A percentile compares a stretch with the other conserved stretches of the same genome.
These are phyloP conservation scores for Pleurotus ostreatus DNA, from an alignment of 768 basidiomycete species.

Conservation along the genomic window DNA sequence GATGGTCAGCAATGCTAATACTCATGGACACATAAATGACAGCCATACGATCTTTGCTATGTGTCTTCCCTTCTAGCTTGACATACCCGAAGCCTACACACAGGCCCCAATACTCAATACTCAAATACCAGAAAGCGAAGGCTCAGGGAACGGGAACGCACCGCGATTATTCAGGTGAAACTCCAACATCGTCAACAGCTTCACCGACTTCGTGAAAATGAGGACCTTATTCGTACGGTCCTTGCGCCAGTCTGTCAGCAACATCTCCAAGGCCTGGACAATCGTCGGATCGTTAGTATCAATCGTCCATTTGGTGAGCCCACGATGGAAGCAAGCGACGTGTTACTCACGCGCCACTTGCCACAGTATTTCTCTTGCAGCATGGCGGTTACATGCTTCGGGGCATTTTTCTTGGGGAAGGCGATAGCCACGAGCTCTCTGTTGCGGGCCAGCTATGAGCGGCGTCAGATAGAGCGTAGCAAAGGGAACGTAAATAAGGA, in stretches of 20 bases:
- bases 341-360: slow-evolving; percentile 68
- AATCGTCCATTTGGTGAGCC: not conserved
- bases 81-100: slow-evolving; percentile 54
- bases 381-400: slow-evolving; percentile 60
- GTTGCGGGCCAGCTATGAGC: slow-evolving; percentile 40
- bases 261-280: slow-evolving; percentile 56
- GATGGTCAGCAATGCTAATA: not conserved
- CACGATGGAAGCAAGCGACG: not conserved
- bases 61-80: slow-evolving; percentile 77
- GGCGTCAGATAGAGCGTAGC: not conserved
- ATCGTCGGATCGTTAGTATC: no score
- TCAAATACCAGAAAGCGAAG: not conserved
- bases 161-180: slow-evolving; percentile 63
- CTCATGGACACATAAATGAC: not conserved
- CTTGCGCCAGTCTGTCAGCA: slow-evolving; percentile 65
- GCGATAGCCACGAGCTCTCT: slow-evolving; percentile 56
- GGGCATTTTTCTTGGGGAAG: slow-evolving; percentile 54
- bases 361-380: slow-evolving; percentile 69
- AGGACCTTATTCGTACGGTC: slow-evolving; percentile 79
- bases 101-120: no score
- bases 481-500: not conserved
- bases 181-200: slow-evolving; percentile 81
- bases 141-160: slow-evolving; percentile 20
- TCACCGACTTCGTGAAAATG: slow-evolving; percentile 91
- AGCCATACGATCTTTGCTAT: slow-evolving; percentile 58